phyloP scores from a whole-genome alignment of 163 green algal genomes.

The Volvox carteri region DNA sequence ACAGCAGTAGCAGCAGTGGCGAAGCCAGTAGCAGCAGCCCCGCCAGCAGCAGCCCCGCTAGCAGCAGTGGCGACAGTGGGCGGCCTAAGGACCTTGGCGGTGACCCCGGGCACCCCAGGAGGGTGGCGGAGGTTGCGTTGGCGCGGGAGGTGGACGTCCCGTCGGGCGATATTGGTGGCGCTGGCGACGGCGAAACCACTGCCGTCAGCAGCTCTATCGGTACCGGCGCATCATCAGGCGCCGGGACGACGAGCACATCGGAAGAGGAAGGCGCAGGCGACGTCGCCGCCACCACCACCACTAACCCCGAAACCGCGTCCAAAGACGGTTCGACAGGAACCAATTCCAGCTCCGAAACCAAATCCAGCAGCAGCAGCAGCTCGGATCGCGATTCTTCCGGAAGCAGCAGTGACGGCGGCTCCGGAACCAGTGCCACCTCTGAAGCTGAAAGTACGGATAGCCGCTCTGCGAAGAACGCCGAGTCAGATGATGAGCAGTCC shows the following conservation, averaged over 20 bases:
- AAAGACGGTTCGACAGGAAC: background rate
- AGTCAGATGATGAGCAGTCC: too few relatives aligned
- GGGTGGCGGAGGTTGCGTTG: background rate
- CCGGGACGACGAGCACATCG: too few relatives aligned
- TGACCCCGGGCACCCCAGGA: too few relatives aligned
- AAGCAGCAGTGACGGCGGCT: background rate
- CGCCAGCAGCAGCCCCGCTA: too few relatives aligned
- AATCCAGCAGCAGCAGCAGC: background rate
- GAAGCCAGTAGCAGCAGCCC: too few relatives aligned
- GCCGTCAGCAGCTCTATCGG: background rate
- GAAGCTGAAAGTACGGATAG: background rate
- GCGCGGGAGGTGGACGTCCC: too few relatives aligned
- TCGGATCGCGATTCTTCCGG: background rate
- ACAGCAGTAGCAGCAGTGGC: too few relatives aligned
- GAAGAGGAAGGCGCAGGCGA: background rate
- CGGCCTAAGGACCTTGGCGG: too few relatives aligned
- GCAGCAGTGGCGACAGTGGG: too few relatives aligned
- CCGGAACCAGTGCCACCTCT: background rate
- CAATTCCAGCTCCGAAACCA: background rate
- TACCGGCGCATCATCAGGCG: background rate
- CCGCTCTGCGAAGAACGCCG: background rate
- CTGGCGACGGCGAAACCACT: background rate
- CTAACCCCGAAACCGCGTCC: too few relatives aligned
- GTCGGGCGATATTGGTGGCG: too few relatives aligned
- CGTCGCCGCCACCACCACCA: too few relatives aligned